These are phyloP conservation scores for Venturiaceae sp. DNA, from an alignment of 2,329 filamentous ascomycete genomes.

Conservation along the genomic window DNA sequence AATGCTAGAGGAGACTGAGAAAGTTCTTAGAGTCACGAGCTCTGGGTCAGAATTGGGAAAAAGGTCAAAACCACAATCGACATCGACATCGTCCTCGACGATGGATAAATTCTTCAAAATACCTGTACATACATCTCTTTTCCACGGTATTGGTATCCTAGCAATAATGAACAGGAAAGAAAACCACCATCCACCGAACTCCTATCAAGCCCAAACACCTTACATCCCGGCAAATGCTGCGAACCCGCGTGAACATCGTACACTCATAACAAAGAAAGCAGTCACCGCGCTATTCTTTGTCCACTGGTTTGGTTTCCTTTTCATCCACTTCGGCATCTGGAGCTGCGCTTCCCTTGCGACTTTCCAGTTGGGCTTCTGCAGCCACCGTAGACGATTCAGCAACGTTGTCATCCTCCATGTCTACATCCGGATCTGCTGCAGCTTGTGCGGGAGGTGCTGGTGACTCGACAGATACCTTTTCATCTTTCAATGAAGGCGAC, in stretches of 20 bases:
- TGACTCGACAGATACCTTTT: not conserved
- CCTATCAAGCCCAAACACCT: not conserved
- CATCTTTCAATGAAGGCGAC: not conserved
- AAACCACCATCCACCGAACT: not conserved
- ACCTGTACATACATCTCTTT: not conserved
- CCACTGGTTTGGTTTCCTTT: not conserved
- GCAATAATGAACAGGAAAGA: not conserved
- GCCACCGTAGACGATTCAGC: not conserved
- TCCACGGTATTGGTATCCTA: not conserved
- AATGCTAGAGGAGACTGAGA: no score
- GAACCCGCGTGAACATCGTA: not conserved
- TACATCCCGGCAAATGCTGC: not conserved
- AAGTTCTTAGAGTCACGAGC: no score
- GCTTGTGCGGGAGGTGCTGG: not conserved
- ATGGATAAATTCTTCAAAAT: not conserved
- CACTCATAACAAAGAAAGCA: not conserved
- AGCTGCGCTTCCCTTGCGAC: not conserved
- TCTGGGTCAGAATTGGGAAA: no score
- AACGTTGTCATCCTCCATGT: slow-evolving; percentile 3
- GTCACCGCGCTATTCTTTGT: not conserved
- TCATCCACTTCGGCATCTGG: not conserved
- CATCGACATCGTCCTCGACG: not conserved
- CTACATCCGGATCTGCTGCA: slow-evolving; percentile 2
- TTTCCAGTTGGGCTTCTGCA: not conserved
- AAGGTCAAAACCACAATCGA: not conserved